Percentiles rank a stretch among this genome's conserved stretches.
phyloP scores from a whole-genome alignment of 805 yeast species.

The Pichia nakasei region DNA sequence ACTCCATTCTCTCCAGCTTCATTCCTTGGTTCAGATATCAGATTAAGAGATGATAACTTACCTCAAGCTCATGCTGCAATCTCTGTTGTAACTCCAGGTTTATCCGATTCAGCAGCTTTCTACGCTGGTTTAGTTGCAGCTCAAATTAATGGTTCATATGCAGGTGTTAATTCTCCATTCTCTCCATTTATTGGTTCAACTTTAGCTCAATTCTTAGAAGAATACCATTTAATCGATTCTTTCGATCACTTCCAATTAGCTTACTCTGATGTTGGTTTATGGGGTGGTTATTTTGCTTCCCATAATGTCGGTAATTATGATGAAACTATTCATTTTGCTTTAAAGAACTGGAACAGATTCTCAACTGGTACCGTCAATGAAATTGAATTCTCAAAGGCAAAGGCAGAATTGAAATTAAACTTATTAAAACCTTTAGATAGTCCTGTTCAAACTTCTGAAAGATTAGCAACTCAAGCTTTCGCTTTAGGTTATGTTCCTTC shows the following conservation, averaged over 20 bases:
- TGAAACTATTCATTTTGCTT: constrained; percentile 71
- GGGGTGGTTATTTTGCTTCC: constrained; percentile 71
- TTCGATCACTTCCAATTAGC: constrained; percentile 65
- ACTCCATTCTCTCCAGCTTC: constrained; percentile 42
- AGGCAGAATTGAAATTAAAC: constrained; percentile 58
- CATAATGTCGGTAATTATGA: constrained; percentile 54
- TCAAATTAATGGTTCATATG: constrained; percentile 46
- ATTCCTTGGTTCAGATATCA: constrained; percentile 79
- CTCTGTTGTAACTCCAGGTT: constrained; percentile 66
- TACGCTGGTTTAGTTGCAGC: constrained; percentile 70
- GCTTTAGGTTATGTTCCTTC: constrained; percentile 56
- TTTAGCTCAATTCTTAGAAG: constrained; percentile 58
- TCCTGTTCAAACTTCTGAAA: constrained; percentile 34
- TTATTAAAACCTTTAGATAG: constrained; percentile 39
- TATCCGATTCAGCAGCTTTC: constrained; percentile 48
- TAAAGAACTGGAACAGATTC: constrained; percentile 85
- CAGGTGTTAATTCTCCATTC: constrained; percentile 45
- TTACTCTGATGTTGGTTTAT: constrained; percentile 71
- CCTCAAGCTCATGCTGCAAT: constrained; percentile 73
- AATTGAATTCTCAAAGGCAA: constrained; percentile 71
- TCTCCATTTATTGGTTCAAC: constrained; percentile 57
- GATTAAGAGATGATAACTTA: constrained; percentile 81
- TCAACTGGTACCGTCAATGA: constrained; percentile 60
- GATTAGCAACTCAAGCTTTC: constrained; percentile 50
- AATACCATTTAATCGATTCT: constrained; percentile 64